Percentiles rank a stretch among this genome's conserved stretches.
These are phyloP conservation scores for Coprinopsis strossmayeri DNA, from an alignment of 768 basidiomycete genomes.

Conservation along the genomic window DNA sequence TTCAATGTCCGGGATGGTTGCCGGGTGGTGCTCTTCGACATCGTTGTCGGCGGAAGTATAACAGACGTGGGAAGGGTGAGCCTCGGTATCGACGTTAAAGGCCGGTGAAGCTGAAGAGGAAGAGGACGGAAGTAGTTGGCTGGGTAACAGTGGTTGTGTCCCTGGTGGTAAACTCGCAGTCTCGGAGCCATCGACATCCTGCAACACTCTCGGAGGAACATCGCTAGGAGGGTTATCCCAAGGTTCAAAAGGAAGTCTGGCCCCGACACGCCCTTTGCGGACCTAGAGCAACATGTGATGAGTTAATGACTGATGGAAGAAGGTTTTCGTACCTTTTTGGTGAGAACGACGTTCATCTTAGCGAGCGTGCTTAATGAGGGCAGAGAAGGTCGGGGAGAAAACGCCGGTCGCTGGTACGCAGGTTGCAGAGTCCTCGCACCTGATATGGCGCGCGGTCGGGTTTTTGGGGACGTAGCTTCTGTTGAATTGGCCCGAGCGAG, in stretches of 20 bases:
- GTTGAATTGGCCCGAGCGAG: conserved; percentile 6
- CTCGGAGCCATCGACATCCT: conserved; percentile 3
- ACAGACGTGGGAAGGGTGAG: conserved; percentile 3
- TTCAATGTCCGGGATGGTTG: neutral
- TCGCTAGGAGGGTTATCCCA: conserved; percentile 35
- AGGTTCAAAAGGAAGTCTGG: conserved; percentile 45
- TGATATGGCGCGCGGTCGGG: conserved; percentile 4
- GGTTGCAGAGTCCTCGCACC: conserved; percentile 16
- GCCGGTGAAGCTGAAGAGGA: conserved; percentile 11
- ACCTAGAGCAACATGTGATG: conserved; percentile 24
- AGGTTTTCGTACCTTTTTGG: conserved; percentile 34
- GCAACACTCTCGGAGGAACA: conserved; percentile 9
- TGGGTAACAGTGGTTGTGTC: conserved; percentile 9
- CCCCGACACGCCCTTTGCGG: conserved; percentile 47
- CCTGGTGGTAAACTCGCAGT: conserved; percentile 7
- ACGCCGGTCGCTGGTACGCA: conserved; percentile 42
- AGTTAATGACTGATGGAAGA: conserved; percentile 1
- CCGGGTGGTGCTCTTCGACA: neutral
- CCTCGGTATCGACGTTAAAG: conserved; percentile 2
- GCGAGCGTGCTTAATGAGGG: conserved; percentile 45
- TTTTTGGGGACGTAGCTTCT: neutral
- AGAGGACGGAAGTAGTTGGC: conserved; percentile 2
- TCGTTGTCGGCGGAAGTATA: neutral
- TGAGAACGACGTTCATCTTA: conserved; percentile 38
- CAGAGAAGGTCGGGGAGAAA: conserved; percentile 42